Evolutionary conservation across 1,139 yeast genomes (phyloP).

Genomic region (Nakaseomyces sp.): DNA sequence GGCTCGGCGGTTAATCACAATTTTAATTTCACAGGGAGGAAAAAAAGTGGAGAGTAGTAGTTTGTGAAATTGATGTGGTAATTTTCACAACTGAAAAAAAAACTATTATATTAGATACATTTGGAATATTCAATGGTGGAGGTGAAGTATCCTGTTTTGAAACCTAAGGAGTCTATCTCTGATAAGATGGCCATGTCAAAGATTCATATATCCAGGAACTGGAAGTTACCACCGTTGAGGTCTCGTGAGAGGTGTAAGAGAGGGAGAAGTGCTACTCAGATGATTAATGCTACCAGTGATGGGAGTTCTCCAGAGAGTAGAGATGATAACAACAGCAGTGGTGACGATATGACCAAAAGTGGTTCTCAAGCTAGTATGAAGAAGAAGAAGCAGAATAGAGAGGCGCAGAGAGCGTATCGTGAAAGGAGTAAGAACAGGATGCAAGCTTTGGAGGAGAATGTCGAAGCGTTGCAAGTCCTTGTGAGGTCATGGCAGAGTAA

Average conservation of each 20-base stretch:
- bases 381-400: constrained; percentile 60
- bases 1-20: too few relatives aligned
- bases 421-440: constrained; percentile 36
- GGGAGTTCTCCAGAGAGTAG: background rate
- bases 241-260: background rate
- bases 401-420: constrained; percentile 84
- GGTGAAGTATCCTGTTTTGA: constrained; percentile 4
- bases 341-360: too few relatives aligned
- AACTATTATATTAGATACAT: too few relatives aligned
- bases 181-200: constrained; percentile 5
- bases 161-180: constrained; percentile 6
- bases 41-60: too few relatives aligned
- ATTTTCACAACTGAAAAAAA: too few relatives aligned
- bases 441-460: constrained; percentile 50
- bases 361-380: background rate
- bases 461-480: constrained; percentile 52
- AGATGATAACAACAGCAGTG: too few relatives aligned
- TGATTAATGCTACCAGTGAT: background rate
- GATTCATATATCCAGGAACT: constrained; percentile 7
- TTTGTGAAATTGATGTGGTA: too few relatives aligned
- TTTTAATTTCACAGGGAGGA: too few relatives aligned
- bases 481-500: constrained; percentile 59
- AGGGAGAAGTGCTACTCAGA: too few relatives aligned
- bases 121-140: too few relatives aligned
- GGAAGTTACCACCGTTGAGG: constrained; percentile 8